Evolutionary conservation across 2,329 filamentous ascomycete species (phyloP).

Genomic region (Pseudocercospora eumusae): DNA sequence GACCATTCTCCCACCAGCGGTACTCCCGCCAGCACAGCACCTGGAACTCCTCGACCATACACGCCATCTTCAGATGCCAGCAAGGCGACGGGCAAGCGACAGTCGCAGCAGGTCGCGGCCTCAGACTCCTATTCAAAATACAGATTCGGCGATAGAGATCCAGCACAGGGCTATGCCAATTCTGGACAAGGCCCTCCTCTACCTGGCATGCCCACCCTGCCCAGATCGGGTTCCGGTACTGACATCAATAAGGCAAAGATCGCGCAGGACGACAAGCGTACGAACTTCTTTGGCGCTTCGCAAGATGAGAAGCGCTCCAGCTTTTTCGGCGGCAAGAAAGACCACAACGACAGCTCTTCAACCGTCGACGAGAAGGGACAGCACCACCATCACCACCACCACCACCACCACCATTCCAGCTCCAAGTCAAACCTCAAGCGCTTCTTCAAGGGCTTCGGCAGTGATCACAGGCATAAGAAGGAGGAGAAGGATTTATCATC

Average conservation of each 20-base stretch:
- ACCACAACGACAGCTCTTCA: conserved; percentile 51
- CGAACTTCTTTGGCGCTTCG: conserved; percentile 57
- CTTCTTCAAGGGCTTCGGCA: conserved; percentile 76
- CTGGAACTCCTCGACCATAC: conserved; percentile 61
- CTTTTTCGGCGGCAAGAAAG: conserved; percentile 56
- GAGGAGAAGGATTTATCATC: conserved; percentile 43
- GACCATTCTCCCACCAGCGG: conserved; percentile 64
- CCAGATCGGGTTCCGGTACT: conserved; percentile 45
- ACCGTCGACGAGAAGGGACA: conserved; percentile 45
- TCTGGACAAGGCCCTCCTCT: conserved; percentile 45
- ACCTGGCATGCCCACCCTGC: conserved; percentile 40
- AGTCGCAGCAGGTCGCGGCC: conserved; percentile 55
- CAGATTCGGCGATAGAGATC: conserved; percentile 76
- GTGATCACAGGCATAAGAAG: conserved; percentile 61
- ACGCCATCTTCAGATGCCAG: conserved; percentile 70
- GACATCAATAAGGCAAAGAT: conserved; percentile 15
- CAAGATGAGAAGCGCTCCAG: conserved; percentile 55
- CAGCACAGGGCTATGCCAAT: conserved; percentile 53
- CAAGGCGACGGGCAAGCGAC: conserved; percentile 71
- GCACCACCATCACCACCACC: too few relatives aligned
- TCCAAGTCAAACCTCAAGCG: conserved; percentile 95
- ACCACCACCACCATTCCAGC: conserved; percentile 47
- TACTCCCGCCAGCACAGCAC: conserved; percentile 52
- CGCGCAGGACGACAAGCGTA: conserved; percentile 45
- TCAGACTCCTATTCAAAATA: conserved; percentile 64